A percentile compares a stretch with the other conserved stretches of the same genome.
phyloP scores from a whole-genome alignment of 176 grass and related monocot genomes.

The Avena eriantha region DNA sequence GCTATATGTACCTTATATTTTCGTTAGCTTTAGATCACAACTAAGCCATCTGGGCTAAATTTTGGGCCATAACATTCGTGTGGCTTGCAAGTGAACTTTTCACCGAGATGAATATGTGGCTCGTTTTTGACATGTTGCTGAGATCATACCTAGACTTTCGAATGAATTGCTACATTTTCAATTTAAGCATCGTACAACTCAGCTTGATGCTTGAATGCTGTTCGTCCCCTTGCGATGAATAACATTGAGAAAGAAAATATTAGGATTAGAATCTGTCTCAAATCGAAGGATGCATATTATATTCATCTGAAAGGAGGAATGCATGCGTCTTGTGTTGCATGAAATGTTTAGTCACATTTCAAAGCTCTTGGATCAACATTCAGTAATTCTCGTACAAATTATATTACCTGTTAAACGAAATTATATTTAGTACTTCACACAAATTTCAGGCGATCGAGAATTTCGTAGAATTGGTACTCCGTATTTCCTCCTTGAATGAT shows the following conservation, averaged over 20 bases:
- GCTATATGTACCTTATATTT: not conserved
- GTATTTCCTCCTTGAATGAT: not conserved
- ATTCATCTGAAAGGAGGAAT: not conserved
- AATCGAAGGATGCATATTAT: not conserved
- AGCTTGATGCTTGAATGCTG: not conserved
- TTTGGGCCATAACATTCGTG: not conserved
- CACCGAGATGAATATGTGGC: not conserved
- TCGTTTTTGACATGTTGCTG: not conserved
- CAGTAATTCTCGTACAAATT: not conserved
- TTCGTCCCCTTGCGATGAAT: not conserved
- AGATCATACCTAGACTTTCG: not conserved
- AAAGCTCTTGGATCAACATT: not conserved
- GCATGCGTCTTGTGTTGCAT: not conserved
- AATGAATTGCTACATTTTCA: no score
- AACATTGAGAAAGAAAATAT: not conserved
- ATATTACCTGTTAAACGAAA: not conserved
- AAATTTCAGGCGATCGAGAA: not conserved
- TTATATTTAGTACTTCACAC: not conserved
- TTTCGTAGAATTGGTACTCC: not conserved
- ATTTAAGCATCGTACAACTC: no score
- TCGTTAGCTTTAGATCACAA: not conserved
- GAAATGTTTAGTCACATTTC: not conserved
- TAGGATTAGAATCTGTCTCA: not conserved
- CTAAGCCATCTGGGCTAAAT: not conserved
- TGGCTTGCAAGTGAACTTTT: not conserved